Base-by-base conservation (phyloP, 371 early-diverging fungal species). In the Chytridium lagenaria region DNA sequence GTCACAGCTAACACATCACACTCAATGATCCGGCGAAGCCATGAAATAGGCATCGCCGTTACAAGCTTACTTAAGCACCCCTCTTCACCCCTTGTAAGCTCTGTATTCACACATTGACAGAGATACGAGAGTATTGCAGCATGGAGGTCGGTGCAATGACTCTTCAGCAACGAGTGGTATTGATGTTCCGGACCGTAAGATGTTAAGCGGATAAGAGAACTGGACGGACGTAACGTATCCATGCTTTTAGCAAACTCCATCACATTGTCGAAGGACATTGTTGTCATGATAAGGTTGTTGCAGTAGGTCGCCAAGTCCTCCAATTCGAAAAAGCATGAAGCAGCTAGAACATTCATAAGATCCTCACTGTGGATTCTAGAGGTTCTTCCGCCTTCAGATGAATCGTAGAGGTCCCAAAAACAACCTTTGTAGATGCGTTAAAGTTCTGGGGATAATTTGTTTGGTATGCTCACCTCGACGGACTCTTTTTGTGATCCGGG, bases 281-380 rank as follows among this genome's bases (percentile, higher is more conserved):
- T 59, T 2, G 57, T 39, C 30, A 78, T 59, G 23, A 79, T 49
- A 12, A n/a, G 28, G 22, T 36, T 1, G n/a, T 49, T 70, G 72
- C 83, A 80, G 50, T 63, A 50, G 0, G 26, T 31, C 0, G 72
- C 74, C 2, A 83, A 77, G 30, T 74, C 69, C 10, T 36, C 39
- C 31, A 74, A 50, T 59, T 83, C 79, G 10, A 83, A 59, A 50
- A 79, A 83, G 67, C 80, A 80, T n/a, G 83, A 78, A 0, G 83
- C 75, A 16, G 78, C 49, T 26, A 80, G 64, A 2, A 80, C 70
- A 15, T 64, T 26, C 22, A 80, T 39, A 5, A 67, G 74, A 33
- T 73, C 71, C 16, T 22, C 12, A 3, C 59, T 16, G 12, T 30
- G 49, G 37, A 82, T 69, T 7, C 33, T 59, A 0, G 33, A 2